These are phyloP conservation scores for Candida bentonensis DNA, from an alignment of 805 yeast genomes.

Conservation along the genomic window DNA sequence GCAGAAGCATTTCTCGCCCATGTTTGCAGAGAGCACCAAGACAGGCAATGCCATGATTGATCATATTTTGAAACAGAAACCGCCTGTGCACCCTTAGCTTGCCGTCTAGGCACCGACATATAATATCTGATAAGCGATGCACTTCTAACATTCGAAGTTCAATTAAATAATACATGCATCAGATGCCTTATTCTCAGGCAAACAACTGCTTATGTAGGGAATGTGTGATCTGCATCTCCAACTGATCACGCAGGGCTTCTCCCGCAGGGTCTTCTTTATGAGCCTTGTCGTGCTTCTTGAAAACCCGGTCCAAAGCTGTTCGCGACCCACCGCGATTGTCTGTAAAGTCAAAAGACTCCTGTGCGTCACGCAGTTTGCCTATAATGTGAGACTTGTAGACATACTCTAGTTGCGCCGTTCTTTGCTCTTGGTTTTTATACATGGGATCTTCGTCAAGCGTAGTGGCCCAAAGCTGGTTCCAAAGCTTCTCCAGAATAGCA, in stretches of 20 bases:
- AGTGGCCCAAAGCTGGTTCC: constrained; percentile 34
- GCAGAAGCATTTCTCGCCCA: constrained; percentile 72
- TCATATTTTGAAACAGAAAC: constrained; percentile 42
- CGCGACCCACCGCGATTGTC: constrained; percentile 64
- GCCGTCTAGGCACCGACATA: too few species aligned
- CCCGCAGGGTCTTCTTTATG: constrained; percentile 98
- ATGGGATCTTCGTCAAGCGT: constrained; percentile 22
- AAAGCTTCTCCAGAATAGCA: constrained; percentile 28
- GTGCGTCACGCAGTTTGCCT: constrained; percentile 57
- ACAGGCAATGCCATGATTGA: constrained; percentile 91
- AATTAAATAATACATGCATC: too few species aligned
- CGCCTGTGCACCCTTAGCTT: too few species aligned
- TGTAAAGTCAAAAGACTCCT: constrained; percentile 76
- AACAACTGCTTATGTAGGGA: constrained; percentile 82
- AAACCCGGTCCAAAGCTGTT: constrained; percentile 83
- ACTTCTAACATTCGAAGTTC: too few species aligned
- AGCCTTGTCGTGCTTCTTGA: constrained; percentile 89
- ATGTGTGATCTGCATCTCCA: constrained; percentile 93
- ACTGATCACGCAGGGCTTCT: constrained; percentile 89
- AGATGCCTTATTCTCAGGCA: too few species aligned
- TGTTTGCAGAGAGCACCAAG: constrained; percentile 75
- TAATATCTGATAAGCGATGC: too few species aligned
- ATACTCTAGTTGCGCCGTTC: constrained; percentile 17
- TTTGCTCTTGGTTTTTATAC: constrained; percentile 15
- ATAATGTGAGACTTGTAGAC: background rate